Evolutionary conservation across 805 yeast genomes (phyloP).

Genomic region (Saccharomycopsis sp.): DNA sequence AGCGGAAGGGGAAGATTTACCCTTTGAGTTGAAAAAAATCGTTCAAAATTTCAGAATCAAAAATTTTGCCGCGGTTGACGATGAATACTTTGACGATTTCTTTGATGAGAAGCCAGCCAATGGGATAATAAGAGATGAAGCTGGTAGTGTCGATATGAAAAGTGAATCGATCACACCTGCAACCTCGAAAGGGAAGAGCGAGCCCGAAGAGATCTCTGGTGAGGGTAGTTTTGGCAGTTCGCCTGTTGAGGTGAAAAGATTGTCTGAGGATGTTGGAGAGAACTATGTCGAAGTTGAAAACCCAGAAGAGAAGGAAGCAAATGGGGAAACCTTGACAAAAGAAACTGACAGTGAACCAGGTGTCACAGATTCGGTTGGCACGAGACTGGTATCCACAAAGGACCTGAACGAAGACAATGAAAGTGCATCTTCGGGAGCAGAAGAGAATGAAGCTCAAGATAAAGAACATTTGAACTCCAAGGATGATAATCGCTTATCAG

Average conservation of each 20-base stretch:
- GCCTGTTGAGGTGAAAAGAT: conserved; percentile 9
- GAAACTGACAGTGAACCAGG: neutral
- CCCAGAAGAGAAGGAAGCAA: no score
- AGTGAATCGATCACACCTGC: neutral
- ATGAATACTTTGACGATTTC: conserved; percentile 11
- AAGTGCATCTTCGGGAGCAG: neutral
- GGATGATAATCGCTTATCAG: conserved; percentile 23
- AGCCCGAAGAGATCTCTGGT: no score
- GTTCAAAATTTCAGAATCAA: neutral
- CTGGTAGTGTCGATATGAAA: no score
- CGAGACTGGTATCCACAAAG: neutral
- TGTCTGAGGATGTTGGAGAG: neutral
- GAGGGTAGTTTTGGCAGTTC: conserved; percentile 8
- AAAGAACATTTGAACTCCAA: neutral
- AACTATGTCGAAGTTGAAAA: neutral
- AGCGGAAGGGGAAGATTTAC: neutral
- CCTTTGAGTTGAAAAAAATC: conserved; percentile 3
- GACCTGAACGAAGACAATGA: neutral
- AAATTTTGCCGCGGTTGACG: conserved; percentile 2
- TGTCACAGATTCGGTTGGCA: neutral
- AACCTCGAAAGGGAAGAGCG: no score
- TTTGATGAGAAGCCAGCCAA: conserved; percentile 6
- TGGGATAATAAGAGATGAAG: neutral
- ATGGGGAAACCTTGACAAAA: neutral
- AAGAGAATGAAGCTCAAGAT: neutral